These are phyloP conservation scores for Trichocladium antarcticum DNA, from an alignment of 495 filamentous ascomycete species.

Conservation along the genomic window DNA sequence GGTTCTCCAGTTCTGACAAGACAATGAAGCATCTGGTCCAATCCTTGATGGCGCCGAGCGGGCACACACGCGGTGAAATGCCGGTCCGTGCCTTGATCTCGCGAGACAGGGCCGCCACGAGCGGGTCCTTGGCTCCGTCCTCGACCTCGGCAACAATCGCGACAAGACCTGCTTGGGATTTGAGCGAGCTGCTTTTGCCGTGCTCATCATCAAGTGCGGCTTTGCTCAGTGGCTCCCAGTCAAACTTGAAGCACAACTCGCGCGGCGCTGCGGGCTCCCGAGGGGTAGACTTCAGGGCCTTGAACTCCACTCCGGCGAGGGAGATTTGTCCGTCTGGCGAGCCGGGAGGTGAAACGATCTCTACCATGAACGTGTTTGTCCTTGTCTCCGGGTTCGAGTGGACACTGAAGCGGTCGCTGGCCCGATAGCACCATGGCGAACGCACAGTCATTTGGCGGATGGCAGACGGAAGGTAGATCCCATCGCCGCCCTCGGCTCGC, in stretches of 20 bases:
- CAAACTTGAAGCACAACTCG: conserved; percentile 33
- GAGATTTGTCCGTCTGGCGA: conserved; percentile 21
- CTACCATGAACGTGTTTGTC: conserved; percentile 21
- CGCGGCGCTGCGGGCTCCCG: conserved; percentile 11
- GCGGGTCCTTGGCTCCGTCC: conserved; percentile 26
- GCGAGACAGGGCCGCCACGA: conserved; percentile 26
- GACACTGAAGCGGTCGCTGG: conserved; percentile 23
- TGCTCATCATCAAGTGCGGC: conserved; percentile 3
- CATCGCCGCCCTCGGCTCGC: not conserved
- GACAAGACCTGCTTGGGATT: conserved; percentile 20
- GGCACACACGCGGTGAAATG: conserved; percentile 15
- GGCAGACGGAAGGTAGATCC: conserved; percentile 19
- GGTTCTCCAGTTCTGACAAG: conserved; percentile 21
- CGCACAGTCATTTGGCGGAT: conserved; percentile 23
- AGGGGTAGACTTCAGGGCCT: conserved; percentile 5
- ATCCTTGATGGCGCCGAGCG: conserved; percentile 17
- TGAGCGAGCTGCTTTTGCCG: not conserved
- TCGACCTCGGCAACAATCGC: conserved; percentile 26
- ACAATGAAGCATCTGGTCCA: conserved; percentile 25
- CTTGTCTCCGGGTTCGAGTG: conserved; percentile 20
- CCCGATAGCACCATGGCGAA: conserved; percentile 19
- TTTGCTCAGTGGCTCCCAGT: conserved; percentile 30
- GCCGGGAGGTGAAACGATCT: conserved; percentile 22
- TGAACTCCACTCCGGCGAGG: conserved; percentile 24
- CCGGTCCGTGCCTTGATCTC: conserved; percentile 28